A percentile compares a stretch with the other conserved stretches of the same genome.
Evolutionary conservation across 208 protist genomes (phyloP).

Genomic region (Crithidia acanthocephali): DNA sequence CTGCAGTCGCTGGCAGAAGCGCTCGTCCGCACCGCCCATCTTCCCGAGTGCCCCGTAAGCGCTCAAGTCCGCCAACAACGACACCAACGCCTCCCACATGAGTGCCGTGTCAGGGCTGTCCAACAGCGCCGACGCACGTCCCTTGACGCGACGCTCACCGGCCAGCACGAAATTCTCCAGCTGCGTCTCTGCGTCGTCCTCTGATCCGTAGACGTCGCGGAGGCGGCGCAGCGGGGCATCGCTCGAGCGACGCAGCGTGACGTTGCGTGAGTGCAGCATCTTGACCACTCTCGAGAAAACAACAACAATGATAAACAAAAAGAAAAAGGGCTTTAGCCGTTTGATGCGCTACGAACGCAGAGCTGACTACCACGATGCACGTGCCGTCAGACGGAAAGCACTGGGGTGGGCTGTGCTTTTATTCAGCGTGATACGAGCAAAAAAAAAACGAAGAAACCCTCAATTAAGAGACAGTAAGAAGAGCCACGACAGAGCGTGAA

Average conservation of each 20-base stretch:
- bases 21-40: conserved; percentile 32
- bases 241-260: conserved; percentile 23
- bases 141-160: conserved; percentile 25
- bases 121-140: background rate
- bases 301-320: no score
- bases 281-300: background rate
- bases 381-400: no score
- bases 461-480: background rate
- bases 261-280: conserved; percentile 17
- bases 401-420: no score
- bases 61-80: conserved; percentile 30
- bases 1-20: conserved; percentile 38
- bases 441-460: background rate
- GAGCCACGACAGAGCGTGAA: no score
- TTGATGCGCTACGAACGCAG: no score
- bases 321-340: no score
- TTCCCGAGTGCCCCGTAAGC: conserved; percentile 41
- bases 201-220: conserved; percentile 27
- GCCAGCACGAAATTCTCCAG: conserved; percentile 31
- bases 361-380: no score
- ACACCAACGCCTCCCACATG: conserved; percentile 18
- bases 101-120: background rate
- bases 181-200: conserved; percentile 17
- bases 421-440: no score
- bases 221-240: conserved; percentile 34